These are phyloP conservation scores for Colletotrichum navitas DNA, from an alignment of 2,329 filamentous ascomycete species.

Conservation along the genomic window DNA sequence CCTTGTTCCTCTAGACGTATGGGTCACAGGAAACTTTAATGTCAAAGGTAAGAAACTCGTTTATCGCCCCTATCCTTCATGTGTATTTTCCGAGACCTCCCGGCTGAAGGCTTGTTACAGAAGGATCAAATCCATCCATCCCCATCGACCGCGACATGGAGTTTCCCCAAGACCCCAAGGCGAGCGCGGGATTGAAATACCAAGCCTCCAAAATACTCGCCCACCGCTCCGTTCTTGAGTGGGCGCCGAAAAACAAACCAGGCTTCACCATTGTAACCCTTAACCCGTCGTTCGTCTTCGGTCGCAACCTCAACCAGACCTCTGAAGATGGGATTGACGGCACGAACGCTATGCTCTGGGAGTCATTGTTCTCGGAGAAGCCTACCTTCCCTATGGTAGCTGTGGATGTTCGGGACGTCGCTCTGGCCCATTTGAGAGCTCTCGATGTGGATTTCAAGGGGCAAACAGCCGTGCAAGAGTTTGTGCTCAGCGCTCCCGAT, in stretches of 20 bases:
- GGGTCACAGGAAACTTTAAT: neutral
- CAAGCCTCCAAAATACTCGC: conserved; percentile 30
- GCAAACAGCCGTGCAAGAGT: neutral
- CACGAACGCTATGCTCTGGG: neutral
- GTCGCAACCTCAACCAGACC: conserved; percentile 12
- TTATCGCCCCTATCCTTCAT: fast-evolving
- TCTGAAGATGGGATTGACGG: neutral
- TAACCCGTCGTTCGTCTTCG: conserved; percentile 19
- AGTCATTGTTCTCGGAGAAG: neutral
- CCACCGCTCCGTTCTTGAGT: conserved; percentile 17
- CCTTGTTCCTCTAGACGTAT: neutral
- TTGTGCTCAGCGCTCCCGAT: neutral
- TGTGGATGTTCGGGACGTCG: conserved; percentile 30
- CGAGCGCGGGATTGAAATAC: conserved; percentile 10
- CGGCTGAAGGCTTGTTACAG: neutral
- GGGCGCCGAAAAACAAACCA: conserved; percentile 6
- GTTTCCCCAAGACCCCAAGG: neutral
- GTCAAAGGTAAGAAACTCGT: neutral
- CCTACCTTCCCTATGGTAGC: neutral
- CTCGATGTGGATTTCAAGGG: neutral
- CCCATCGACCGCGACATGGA: conserved; percentile 18
- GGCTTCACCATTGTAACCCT: conserved; percentile 17
- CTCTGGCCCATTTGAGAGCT: conserved; percentile 1
- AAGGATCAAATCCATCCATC: neutral
- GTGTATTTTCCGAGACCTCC: neutral